Evolutionary conservation across 2,329 filamentous ascomycete genomes (phyloP).

Genomic region (Cladophialophora yegresii): DNA sequence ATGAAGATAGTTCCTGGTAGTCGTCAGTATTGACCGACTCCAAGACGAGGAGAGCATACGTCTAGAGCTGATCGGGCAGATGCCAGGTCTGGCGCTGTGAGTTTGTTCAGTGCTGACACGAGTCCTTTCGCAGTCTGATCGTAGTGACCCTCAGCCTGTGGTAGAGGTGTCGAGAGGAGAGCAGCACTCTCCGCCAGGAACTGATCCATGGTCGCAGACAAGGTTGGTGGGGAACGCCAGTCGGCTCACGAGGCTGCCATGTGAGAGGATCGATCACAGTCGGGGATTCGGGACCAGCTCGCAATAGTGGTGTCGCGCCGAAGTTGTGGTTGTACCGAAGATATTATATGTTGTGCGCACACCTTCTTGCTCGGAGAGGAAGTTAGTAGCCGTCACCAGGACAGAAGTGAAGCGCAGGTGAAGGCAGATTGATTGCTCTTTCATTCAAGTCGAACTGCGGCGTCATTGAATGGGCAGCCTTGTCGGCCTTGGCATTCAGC

Average conservation of each 20-base stretch:
- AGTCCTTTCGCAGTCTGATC: conserved; percentile 42
- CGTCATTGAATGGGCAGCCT: conserved; percentile 2
- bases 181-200: conserved; percentile 26
- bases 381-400: background rate
- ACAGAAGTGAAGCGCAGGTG: background rate
- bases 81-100: conserved; percentile 20
- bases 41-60: conserved; percentile 39
- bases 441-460: background rate
- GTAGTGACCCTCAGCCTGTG: conserved; percentile 41
- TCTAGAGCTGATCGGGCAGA: conserved; percentile 37
- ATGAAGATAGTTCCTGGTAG: conserved; percentile 55
- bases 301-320: background rate
- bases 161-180: conserved; percentile 23
- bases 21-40: conserved; percentile 7
- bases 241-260: conserved; percentile 28
- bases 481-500: background rate
- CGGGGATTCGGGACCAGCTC: background rate
- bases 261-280: background rate
- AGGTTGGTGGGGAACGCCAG: background rate
- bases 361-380: background rate
- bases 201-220: conserved; percentile 26
- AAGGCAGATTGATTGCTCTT: background rate
- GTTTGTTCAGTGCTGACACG: conserved; percentile 36
- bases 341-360: background rate
- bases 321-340: background rate